phyloP scores from a whole-genome alignment of 2,329 filamentous ascomycete genomes.

The Ophiocordyceps camponoti-leonardi region DNA sequence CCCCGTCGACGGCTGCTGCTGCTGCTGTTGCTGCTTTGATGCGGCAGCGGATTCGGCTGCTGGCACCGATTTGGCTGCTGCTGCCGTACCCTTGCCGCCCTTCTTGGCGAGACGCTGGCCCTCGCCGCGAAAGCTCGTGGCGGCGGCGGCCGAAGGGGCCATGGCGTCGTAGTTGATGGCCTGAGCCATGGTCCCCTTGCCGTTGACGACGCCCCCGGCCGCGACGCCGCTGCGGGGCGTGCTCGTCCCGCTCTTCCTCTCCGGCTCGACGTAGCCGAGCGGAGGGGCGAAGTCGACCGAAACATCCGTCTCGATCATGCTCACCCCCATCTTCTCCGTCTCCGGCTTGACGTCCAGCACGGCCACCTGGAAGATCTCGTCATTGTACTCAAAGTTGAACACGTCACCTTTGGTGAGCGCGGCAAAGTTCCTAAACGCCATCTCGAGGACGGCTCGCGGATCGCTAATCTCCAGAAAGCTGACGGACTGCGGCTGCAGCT shows the following conservation, averaged over 20 bases:
- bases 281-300: constrained; percentile 92
- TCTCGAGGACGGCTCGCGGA: constrained; percentile 91
- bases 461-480: constrained; percentile 95
- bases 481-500: constrained; percentile 84
- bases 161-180: constrained; percentile 94
- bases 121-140: constrained; percentile 63
- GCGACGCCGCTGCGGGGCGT: constrained; percentile 63
- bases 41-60: constrained; percentile 13
- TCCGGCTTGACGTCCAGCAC: constrained; percentile 88
- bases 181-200: constrained; percentile 87
- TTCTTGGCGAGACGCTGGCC: constrained; percentile 85
- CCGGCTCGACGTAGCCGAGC: constrained; percentile 83
- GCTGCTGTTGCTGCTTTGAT: constrained; percentile 20
- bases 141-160: constrained; percentile 54
- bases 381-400: constrained; percentile 95
- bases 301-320: constrained; percentile 90
- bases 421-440: constrained; percentile 89
- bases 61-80: constrained; percentile 58
- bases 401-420: constrained; percentile 85
- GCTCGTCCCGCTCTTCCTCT: constrained; percentile 63
- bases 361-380: constrained; percentile 80
- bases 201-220: constrained; percentile 59
- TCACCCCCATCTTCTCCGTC: constrained; percentile 67
- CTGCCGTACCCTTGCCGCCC: constrained; percentile 43
- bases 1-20: constrained; percentile 27